A percentile compares a stretch with the other conserved stretches of the same genome.
Conservation (phyloP, 2,329 filamentous ascomycete species). For the Cladosporium sp. region DNA sequence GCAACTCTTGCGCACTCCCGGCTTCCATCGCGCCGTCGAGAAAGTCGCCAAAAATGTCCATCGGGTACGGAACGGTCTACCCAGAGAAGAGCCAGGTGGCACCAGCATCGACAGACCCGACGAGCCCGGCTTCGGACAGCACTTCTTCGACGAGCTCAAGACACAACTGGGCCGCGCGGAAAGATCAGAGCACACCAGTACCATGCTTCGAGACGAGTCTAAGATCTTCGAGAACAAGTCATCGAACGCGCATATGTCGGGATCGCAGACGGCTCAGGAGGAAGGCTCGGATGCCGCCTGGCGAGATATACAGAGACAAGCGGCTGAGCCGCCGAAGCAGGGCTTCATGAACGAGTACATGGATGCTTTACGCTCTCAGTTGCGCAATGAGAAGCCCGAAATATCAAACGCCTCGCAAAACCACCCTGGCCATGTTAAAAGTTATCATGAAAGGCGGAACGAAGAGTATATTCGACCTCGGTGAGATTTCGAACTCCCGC, state of each 20-base stretch:
- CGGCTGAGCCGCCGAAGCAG: conserved; percentile 16
- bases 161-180: conserved; percentile 27
- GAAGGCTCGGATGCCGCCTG: conserved; percentile 26
- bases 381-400: conserved; percentile 15
- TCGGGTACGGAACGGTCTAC: conserved; percentile 43
- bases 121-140: conserved; percentile 40
- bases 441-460: too few relatives aligned
- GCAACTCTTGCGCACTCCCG: conserved; percentile 50
- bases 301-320: conserved; percentile 19
- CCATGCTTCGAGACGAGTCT: conserved; percentile 6
- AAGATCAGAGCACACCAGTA: conserved; percentile 18
- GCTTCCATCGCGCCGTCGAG: conserved; percentile 52
- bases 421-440: too few relatives aligned
- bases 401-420: not conserved
- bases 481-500: too few relatives aligned
- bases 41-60: conserved; percentile 47
- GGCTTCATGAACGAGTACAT: conserved; percentile 29
- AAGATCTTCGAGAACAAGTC: not conserved
- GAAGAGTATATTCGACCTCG: too few relatives aligned
- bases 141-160: conserved; percentile 51
- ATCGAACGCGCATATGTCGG: not conserved
- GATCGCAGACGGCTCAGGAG: not conserved
- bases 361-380: conserved; percentile 27
- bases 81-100: conserved; percentile 47
- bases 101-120: conserved; percentile 40